Evolutionary conservation across 148 eudicot species (phyloP).

Genomic region (Vaccinium darrowii): DNA sequence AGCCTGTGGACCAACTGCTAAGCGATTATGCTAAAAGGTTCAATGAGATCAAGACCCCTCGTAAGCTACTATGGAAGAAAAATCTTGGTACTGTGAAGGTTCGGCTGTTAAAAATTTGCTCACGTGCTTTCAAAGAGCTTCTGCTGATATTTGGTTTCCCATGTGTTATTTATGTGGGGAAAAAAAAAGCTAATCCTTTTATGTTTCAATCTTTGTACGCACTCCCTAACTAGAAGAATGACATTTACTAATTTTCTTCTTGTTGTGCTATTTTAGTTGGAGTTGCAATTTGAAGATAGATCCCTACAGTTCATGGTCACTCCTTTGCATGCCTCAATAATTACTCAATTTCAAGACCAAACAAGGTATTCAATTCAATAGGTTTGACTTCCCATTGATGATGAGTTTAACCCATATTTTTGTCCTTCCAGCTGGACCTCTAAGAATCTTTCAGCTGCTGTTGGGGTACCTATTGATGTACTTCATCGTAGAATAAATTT

Average conservation of each 20-base stretch:
- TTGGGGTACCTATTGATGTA: slow-evolving; percentile 81
- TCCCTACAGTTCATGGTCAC: slow-evolving; percentile 74
- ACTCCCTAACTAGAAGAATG: background rate
- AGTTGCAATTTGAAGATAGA: slow-evolving; percentile 85
- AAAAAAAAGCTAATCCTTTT: background rate
- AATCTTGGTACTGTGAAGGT: slow-evolving; percentile 98
- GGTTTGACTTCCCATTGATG: slow-evolving; percentile 6
- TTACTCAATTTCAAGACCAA: slow-evolving; percentile 86
- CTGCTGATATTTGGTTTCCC: slow-evolving; percentile 14
- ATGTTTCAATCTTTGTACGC: background rate
- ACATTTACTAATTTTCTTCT: background rate
- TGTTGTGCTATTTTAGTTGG: slow-evolving; percentile 51
- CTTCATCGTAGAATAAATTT: slow-evolving; percentile 76
- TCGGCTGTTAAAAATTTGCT: slow-evolving; percentile 18
- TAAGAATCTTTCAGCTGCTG: slow-evolving; percentile 80
- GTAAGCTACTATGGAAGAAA: slow-evolving; percentile 94
- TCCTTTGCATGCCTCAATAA: slow-evolving; percentile 86
- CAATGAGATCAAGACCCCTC: slow-evolving; percentile 90
- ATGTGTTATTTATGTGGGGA: background rate
- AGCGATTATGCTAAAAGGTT: slow-evolving; percentile 90
- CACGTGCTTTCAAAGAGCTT: background rate
- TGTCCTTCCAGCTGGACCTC: slow-evolving; percentile 76
- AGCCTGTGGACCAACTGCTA: slow-evolving; percentile 67
- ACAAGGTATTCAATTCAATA: slow-evolving; percentile 45
- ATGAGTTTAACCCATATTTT: slow-evolving; percentile 6